phyloP scores from a whole-genome alignment of 148 eudicot species.

The Beta vulgaris region DNA sequence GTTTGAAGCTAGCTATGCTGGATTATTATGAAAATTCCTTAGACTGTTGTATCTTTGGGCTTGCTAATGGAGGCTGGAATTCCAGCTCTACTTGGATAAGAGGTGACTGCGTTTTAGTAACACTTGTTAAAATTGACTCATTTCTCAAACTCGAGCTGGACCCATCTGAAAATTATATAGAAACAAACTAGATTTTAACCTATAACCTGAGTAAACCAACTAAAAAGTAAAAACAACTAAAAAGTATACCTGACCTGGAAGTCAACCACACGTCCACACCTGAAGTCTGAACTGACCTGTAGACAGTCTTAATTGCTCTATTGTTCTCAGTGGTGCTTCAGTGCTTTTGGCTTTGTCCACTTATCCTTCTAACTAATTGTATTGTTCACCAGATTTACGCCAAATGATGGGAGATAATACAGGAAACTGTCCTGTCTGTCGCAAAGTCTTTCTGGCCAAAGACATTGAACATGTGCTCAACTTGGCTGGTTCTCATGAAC shows the following conservation, averaged over 20 bases:
- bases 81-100: background rate
- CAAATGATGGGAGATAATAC: conserved; percentile 40
- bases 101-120: background rate
- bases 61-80: background rate
- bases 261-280: background rate
- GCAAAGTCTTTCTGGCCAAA: conserved; percentile 69
- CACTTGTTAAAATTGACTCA: background rate
- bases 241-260: background rate
- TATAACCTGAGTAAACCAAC: background rate
- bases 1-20: background rate
- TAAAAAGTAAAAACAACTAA: background rate
- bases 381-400: conserved; percentile 33
- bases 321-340: background rate
- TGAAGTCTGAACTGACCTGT: background rate
- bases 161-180: background rate
- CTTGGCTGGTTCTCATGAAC: conserved; percentile 51
- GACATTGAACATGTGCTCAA: conserved; percentile 90
- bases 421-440: conserved; percentile 87
- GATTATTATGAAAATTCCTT: background rate
- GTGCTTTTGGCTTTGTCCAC: background rate
- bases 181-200: background rate
- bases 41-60: background rate
- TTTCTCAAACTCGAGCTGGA: background rate
- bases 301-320: background rate
- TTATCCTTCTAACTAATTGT: conserved; percentile 4